Base-by-base conservation (phyloP, 1,284 basidiomycete genomes). In the Tilletia indica region DNA sequence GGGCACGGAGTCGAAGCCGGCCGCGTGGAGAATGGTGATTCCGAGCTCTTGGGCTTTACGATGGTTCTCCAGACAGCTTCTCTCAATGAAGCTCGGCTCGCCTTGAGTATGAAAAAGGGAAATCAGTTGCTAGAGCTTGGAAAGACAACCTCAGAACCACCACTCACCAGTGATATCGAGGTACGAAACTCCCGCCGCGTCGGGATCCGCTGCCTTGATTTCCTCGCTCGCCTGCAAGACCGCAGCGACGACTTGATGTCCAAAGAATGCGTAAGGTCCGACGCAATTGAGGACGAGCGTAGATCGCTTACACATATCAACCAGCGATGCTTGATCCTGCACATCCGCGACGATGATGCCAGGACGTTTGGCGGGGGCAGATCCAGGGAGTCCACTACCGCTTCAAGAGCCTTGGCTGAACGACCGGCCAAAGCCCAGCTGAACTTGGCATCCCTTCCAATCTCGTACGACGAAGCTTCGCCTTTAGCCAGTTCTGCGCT, bases 131-230 rank as follows among this genome's bases (percentile, higher is more conserved):
- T 45, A 9, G 42, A 45, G 42, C 42, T 45, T 8, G 14, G 14
- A 9, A 14, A 9, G 42, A 45, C 42, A 14, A 45, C 6, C 14
- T 45, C 6, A 14, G 42, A 14, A 14, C 6, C 9, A 39, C 61
- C 9, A 39, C 61, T 64, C 61, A 64, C 61, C 61, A n/a, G 61
- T 64, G 38, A 64, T 64, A 38, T 64, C 61, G 34, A 64, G 34
- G 34, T 64, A 64, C 3, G 61, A 64, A 38, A 64, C 34, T 1
- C 61, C 61, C 12, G 36, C 3, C 36, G 61, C 61, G 14, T 36
- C 14, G 16, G 61, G 61, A 19, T 64, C 61, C 12, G 61, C 61
- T 14, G 14, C 5, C 34, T 42, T 64, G 61, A 38, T 38, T 21
- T 38, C 61, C 61, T 64, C 61, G 61, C 34, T 64, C 34, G 61